Evolutionary conservation across 352 stramenopile genomes (phyloP), one percentile per base, ranked within the genome.

Genomic region (Phytophthora pluvialis): DNA sequence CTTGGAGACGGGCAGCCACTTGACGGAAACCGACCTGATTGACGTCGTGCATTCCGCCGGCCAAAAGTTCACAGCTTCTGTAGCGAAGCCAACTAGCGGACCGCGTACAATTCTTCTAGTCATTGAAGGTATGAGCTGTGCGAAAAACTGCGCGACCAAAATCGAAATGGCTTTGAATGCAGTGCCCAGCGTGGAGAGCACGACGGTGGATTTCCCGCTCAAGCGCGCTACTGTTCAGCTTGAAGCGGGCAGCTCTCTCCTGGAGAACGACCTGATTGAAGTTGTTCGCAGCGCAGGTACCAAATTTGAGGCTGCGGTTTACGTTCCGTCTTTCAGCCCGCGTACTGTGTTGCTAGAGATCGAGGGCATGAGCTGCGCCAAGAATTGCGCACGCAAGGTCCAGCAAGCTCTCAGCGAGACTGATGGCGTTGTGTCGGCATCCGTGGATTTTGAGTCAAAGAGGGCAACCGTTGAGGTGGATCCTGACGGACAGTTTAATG

Each of bases 141-240:
- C 80, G 13, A 93, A 91, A 55, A 93, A 92, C 39, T 94, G 88
- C 26, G 87, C 83, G 15, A 72, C 65, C 5, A 96, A 94, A 51
- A 77, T 96, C 1, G 67, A 94, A 51, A 74, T 61, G 1, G 80
- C 82, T 6, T 73, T 96, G 29, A 69, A 69, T 38, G 60, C 72
- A 4, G 65, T 81, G 1, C 13, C 74, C 5, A 79, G 79, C 5
- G 83, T 96, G 25, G 58, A 90, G 45, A 82, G 40, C 35, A 83
- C 86, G 0, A 70, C 50, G 5, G 87, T 96, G 50, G 80, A 95
- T 35, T 95, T 95, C 29, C 44, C 63, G 6, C 58, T 72, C 9
- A 89, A 94, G 63, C 75, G 80, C 4, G 86, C 83, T 7, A 87
- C 60, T 10, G 68, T 96, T 0, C 67, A 82, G 35, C 70, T 95